These are phyloP conservation scores for Vigna nakashimae DNA, from an alignment of 306 rosid species.

Conservation along the genomic window DNA sequence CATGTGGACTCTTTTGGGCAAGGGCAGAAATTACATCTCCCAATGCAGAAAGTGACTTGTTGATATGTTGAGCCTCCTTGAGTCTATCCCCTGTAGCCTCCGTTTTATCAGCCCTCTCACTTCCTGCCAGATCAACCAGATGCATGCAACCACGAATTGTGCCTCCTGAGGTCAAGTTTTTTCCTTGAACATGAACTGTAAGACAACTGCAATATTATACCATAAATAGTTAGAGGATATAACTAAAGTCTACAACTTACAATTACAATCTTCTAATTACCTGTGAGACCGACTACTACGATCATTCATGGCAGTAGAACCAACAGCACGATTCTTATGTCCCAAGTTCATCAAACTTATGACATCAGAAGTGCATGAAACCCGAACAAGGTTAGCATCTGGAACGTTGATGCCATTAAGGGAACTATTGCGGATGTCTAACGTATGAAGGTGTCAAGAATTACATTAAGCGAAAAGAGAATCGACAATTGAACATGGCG, in stretches of 20 bases:
- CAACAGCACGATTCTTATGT: constrained; percentile 80
- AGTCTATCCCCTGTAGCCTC: constrained; percentile 94
- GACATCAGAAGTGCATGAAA: constrained; percentile 79
- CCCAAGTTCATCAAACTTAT: constrained; percentile 84
- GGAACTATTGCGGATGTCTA: constrained; percentile 83
- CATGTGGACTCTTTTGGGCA: constrained; percentile 84
- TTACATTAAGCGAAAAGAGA: constrained; percentile 35
- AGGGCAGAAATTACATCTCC: constrained; percentile 97
- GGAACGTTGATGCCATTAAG: constrained; percentile 86
- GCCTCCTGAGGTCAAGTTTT: constrained; percentile 70
- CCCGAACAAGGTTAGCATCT: constrained; percentile 81
- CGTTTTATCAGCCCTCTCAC: constrained; percentile 96
- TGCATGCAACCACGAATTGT: constrained; percentile 87
- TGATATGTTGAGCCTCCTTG: constrained; percentile 97
- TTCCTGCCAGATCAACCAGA: constrained; percentile 97
- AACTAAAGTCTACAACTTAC: too few species aligned
- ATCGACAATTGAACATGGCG: constrained; percentile 13
- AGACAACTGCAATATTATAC: constrained; percentile 70
- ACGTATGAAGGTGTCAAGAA: constrained; percentile 64
- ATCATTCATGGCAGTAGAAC: constrained; percentile 90
- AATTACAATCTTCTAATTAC: constrained; percentile 49
- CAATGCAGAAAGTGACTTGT: constrained; percentile 94
- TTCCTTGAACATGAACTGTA: constrained; percentile 97
- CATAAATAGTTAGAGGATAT: constrained; percentile 37
- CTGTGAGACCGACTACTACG: constrained; percentile 96